Base-by-base conservation (phyloP, 257 asterid genomes). In the Eustoma russellianum region DNA sequence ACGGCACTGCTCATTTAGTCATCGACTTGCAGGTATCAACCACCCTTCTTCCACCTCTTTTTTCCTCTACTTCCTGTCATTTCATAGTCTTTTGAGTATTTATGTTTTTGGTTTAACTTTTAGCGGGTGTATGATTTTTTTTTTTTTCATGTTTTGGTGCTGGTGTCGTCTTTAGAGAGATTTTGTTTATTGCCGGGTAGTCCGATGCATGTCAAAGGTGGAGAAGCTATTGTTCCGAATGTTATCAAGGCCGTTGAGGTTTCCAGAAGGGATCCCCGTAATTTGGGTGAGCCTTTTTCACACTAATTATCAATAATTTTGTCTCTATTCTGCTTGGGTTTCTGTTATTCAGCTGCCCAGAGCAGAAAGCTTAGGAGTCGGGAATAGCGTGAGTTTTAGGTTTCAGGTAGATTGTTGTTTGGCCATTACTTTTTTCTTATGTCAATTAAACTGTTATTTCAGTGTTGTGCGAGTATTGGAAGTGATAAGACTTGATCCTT, bases 11-110 rank as follows among this genome's bases (percentile, higher is more conserved):
- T 64, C 88, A 85, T 48, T 83, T 89, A 13, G 88, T 89, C 38
- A 79, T 89, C 59, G 97, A 83, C 68, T 85, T 89, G 97, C 95
- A 89, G 95, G 95, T 81, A 9, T 13, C 24, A 10, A 17, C 5
- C 14, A 17, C 2, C 18, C 30, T 14, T 16, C 3, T 60, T 16
- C 28, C 10, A 14, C 15, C 13, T 38, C 12, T 5, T 18, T 57
- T 47, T 52, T 6, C 45, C 14, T 47, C 6, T 46, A 6, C 3
- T 13, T 7, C 5, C 3, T 38, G 6, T 28, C n/a, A 5, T 30
- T 7, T 15, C 16, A n/a, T 15, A 14, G 19, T 15, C 34, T 30
- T 34, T 33, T 2, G 13, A 49, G 17, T 46, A 38, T 38, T 18
- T 13, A 0, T 8, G 17, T 15, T 10, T 10, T 17, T 3, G 17